phyloP scores from a whole-genome alignment of 345 rosid species.

The Abelmoschus esculentus region DNA sequence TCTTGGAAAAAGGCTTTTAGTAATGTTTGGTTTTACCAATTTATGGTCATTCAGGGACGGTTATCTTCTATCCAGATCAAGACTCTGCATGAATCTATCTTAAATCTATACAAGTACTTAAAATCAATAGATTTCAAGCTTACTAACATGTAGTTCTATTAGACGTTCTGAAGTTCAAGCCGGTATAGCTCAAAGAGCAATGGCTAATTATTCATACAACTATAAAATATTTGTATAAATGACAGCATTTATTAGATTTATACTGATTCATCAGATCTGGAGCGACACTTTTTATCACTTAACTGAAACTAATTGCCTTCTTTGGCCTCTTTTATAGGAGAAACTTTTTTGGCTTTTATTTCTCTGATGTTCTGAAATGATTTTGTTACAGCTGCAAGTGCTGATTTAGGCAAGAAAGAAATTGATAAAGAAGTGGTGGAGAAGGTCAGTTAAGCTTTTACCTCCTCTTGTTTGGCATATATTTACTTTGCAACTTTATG shows the following conservation, averaged over 20 bases:
- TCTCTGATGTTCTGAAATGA: not conserved
- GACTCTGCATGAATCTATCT: not conserved
- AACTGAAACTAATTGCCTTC: not conserved
- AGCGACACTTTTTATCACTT: not conserved
- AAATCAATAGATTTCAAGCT: not conserved
- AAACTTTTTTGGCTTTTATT: not conserved
- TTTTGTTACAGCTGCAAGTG: conserved; percentile 5
- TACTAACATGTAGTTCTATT: not conserved
- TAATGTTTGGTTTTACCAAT: not conserved
- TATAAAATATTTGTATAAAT: not conserved
- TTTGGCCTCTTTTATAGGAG: not conserved
- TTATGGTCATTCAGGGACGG: conserved; percentile 8
- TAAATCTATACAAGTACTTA: not conserved
- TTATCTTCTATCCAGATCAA: not conserved
- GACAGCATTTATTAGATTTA: not conserved
- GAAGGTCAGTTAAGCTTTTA: conserved; percentile 43
- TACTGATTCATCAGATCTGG: not conserved
- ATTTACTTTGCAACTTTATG: not conserved
- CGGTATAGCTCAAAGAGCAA: not conserved
- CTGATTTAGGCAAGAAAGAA: conserved; percentile 50
- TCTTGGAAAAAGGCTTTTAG: not conserved
- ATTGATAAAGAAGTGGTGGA: conserved; percentile 80
- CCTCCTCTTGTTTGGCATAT: not conserved
- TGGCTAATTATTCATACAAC: not conserved
- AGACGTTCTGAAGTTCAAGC: not conserved